phyloP scores from a whole-genome alignment of 768 basidiomycete genomes.

The Leccinum truebloodii region DNA sequence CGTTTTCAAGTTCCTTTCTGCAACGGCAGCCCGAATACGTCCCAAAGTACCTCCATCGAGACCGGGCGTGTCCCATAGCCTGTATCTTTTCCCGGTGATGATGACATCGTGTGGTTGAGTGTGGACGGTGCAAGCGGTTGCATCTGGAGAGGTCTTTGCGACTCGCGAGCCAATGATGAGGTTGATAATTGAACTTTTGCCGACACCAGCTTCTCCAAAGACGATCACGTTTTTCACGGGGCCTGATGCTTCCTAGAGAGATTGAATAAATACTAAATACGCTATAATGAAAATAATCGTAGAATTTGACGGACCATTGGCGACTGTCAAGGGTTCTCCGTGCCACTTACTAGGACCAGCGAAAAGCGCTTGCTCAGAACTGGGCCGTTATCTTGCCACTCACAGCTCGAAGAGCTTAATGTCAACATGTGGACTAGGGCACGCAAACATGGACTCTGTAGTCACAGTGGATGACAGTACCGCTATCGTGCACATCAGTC shows the following conservation, averaged over 20 bases:
- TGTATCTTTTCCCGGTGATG: conserved; percentile 23
- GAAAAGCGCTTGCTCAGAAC: neutral
- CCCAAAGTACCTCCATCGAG: conserved; percentile 36
- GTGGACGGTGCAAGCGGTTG: conserved; percentile 38
- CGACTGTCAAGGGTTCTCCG: neutral
- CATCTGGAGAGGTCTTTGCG: conserved; percentile 36
- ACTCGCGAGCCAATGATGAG: conserved; percentile 33
- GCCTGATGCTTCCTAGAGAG: conserved; percentile 3
- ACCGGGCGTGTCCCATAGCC: conserved; percentile 36
- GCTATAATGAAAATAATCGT: neutral
- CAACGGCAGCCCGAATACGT: conserved; percentile 20
- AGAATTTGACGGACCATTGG: conserved; percentile 17
- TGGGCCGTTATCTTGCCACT: neutral
- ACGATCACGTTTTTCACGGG: conserved; percentile 37
- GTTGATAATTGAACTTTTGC: conserved; percentile 48
- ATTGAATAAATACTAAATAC: conserved; percentile 3
- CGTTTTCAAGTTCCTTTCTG: conserved; percentile 30
- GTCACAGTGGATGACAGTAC: neutral
- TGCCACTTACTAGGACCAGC: neutral
- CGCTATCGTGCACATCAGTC: neutral
- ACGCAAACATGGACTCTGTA: neutral
- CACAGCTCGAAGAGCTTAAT: neutral
- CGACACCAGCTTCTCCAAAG: conserved; percentile 46
- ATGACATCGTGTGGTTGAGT: conserved; percentile 26
- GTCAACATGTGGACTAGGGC: neutral